Base-by-base conservation (phyloP, 2,329 filamentous ascomycete species). In the Arthrobotrys megalospora region DNA sequence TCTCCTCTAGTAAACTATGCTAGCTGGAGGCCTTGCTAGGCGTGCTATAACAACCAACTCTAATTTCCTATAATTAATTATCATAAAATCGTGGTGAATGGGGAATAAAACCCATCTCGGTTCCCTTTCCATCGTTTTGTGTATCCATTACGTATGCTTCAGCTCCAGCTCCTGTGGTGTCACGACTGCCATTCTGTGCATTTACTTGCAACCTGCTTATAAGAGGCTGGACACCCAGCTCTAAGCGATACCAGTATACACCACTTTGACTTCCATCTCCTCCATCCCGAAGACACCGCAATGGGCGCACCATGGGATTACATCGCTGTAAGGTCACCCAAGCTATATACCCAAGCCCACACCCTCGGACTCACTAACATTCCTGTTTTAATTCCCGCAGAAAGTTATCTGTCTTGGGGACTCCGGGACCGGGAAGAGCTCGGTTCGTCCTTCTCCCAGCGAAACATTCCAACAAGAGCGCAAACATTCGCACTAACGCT, bases 331-430 rank as follows among this genome's bases (percentile, higher is more conserved):
- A 53, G 71, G 24, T 10, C 66, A 34, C 38, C 52, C 52, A 34
- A 3, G 16, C 19, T 67, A 21, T 55, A 43, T 16, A 36, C 50
- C 62, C 50, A 43, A 28, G 12, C n/a, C 8, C 10, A 32, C 52
- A 21, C 21, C 11, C 36, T 10, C 16, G 16, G 34, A 36, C 16
- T 60, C 62, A 36, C 48, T 67, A 45, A 67, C 14, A n/a, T 47
- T 36, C 65, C 19, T 62, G 16, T 45, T 24, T 24, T 55, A 53
- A 53, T 67, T 70, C 24, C 60, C 19, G 36, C 66, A 82, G 81
- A 99, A 99, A 86, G 93, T 99, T 82, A 95, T 98, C 83, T 97
- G 93, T 86, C 94, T 99, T 83, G 96, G 96, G 85, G 96, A 98
- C 87, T 96, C 92, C 53, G 96, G 94, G 84, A 97, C 93, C 84